phyloP scores from a whole-genome alignment of 179 eudicot species.

The Monotropa hypopitys region DNA sequence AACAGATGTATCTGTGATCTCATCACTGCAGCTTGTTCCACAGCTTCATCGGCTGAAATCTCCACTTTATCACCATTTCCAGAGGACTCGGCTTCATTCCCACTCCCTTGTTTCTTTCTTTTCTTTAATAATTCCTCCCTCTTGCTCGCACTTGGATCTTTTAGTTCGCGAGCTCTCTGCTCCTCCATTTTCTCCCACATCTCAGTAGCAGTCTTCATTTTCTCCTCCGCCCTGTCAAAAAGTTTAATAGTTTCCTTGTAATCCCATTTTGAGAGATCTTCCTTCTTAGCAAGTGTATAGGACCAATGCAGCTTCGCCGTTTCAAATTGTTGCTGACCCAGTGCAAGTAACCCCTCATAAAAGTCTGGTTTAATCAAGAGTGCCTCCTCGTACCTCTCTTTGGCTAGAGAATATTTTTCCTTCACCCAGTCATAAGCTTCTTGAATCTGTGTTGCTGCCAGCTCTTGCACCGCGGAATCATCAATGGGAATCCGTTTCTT shows the following conservation, averaged over 20 bases:
- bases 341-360: conserved; percentile 78
- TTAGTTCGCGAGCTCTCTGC: conserved; percentile 64
- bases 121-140: conserved; percentile 53
- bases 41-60: conserved; percentile 71
- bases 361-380: conserved; percentile 76
- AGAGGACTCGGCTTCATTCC: conserved; percentile 36
- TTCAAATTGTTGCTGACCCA: conserved; percentile 96
- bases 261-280: conserved; percentile 68
- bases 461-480: conserved; percentile 56
- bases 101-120: conserved; percentile 48
- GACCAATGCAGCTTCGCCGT: conserved; percentile 98
- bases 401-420: conserved; percentile 78
- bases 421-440: conserved; percentile 81
- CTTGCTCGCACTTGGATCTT: conserved; percentile 53
- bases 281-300: conserved; percentile 67
- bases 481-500: conserved; percentile 76
- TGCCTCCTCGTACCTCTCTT: conserved; percentile 74
- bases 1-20: conserved; percentile 91
- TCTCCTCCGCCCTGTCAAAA: conserved; percentile 71
- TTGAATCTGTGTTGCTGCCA: conserved; percentile 51
- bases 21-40: conserved; percentile 86
- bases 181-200: conserved; percentile 94
- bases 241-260: conserved; percentile 53
- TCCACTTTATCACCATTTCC: conserved; percentile 30
- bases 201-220: conserved; percentile 78